A percentile compares a stretch with the other conserved stretches of the same genome.
Evolutionary conservation across 768 basidiomycete genomes (phyloP).

Genomic region (Suillus decipiens): DNA sequence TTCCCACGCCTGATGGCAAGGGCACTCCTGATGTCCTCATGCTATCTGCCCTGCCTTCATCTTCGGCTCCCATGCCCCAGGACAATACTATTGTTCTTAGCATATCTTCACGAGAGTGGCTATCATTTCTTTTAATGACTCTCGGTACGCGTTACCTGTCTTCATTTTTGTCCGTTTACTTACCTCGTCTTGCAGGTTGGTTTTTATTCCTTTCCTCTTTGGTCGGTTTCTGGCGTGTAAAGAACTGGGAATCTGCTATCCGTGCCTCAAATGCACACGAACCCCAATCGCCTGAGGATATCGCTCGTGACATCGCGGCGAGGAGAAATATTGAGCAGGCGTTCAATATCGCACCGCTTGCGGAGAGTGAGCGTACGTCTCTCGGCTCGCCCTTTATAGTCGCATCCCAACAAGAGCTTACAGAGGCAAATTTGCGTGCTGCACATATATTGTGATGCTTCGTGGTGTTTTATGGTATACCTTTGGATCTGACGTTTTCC

Average conservation of each 20-base stretch:
- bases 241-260: slow-evolving; percentile 79
- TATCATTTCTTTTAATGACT: slow-evolving; percentile 91
- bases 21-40: slow-evolving; percentile 19
- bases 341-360: slow-evolving; percentile 47
- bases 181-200: slow-evolving; percentile 62
- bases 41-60: slow-evolving; percentile 28
- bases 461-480: slow-evolving; percentile 11
- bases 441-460: slow-evolving; percentile 52
- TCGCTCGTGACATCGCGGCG: slow-evolving; percentile 52
- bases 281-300: slow-evolving; percentile 38
- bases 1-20: slow-evolving; percentile 21
- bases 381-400: slow-evolving; percentile 18
- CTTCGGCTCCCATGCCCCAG: slow-evolving; percentile 17
- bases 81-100: slow-evolving; percentile 26
- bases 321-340: slow-evolving; percentile 52
- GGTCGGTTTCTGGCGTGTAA: slow-evolving; percentile 81
- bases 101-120: slow-evolving; percentile 75
- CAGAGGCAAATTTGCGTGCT: slow-evolving; percentile 51
- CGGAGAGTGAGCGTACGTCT: slow-evolving; percentile 29
- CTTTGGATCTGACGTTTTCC: slow-evolving; percentile 1
- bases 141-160: slow-evolving; percentile 47
- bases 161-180: slow-evolving; percentile 7
- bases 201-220: slow-evolving; percentile 85
- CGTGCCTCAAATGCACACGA: slow-evolving; percentile 41
- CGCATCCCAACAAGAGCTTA: slow-evolving; percentile 32